phyloP scores from a whole-genome alignment of 768 basidiomycete species.

The Butyriboletus loyo region DNA sequence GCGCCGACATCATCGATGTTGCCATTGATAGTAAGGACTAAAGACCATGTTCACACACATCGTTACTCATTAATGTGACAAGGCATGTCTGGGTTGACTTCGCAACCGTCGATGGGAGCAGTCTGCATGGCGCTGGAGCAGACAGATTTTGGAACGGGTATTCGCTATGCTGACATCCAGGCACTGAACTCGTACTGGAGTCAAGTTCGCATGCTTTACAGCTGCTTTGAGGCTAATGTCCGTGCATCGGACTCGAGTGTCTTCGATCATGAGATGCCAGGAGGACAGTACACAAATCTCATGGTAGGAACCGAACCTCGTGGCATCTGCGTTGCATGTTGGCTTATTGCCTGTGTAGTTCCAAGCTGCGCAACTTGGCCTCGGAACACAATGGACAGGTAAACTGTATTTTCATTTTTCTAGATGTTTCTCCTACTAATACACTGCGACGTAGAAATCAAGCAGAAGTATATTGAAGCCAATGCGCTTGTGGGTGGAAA shows the following conservation, averaged over 20 bases:
- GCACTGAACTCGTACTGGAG: constrained; percentile 98
- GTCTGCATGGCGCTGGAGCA: constrained; percentile 94
- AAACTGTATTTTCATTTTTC: constrained; percentile 15
- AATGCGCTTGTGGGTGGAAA: constrained; percentile 76
- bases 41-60: background rate
- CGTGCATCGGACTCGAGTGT: constrained; percentile 96
- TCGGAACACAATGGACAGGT: constrained; percentile 96
- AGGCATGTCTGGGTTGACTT: constrained; percentile 99
- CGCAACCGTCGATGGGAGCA: constrained; percentile 99
- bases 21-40: constrained; percentile 88
- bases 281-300: constrained; percentile 91
- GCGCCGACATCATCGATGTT: constrained; percentile 96
- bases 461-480: constrained; percentile 98
- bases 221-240: constrained; percentile 98
- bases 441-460: constrained; percentile 62
- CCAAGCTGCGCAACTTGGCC: constrained; percentile 96
- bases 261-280: constrained; percentile 99
- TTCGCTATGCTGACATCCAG: constrained; percentile 95
- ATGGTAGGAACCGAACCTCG: constrained; percentile 57
- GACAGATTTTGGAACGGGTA: constrained; percentile 89
- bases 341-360: constrained; percentile 53
- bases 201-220: constrained; percentile 91
- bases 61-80: constrained; percentile 15
- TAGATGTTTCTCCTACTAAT: constrained; percentile 11
- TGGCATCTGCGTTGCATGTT: constrained; percentile 14